Evolutionary conservation across 345 rosid genomes (phyloP).

Genomic region (Dipteronia sinensis): DNA sequence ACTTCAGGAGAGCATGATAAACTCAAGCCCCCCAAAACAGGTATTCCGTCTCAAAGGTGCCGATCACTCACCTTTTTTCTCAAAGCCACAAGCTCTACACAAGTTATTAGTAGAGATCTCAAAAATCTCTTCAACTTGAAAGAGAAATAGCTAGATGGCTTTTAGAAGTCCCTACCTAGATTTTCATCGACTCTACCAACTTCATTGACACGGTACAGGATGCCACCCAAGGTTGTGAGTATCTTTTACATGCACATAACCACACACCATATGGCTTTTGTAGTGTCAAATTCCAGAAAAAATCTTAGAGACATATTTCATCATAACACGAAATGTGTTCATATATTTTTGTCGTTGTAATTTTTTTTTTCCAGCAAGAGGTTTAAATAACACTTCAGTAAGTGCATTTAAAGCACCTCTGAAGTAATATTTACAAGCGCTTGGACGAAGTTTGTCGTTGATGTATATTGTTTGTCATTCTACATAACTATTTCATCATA

Average conservation of each 20-base stretch:
- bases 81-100: slow-evolving; percentile 98
- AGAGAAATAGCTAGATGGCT: slow-evolving; percentile 3
- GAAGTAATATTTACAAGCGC: background rate
- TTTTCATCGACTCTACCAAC: background rate
- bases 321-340: slow-evolving; percentile 14
- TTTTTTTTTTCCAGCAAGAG: background rate
- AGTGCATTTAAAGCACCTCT: background rate
- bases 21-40: slow-evolving; percentile 73
- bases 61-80: slow-evolving; percentile 98
- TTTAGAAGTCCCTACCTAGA: background rate
- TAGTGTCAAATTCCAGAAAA: slow-evolving; percentile 3
- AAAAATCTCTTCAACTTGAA: slow-evolving; percentile 40
- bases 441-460: background rate
- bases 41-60: slow-evolving; percentile 83
- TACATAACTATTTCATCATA: background rate
- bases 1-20: slow-evolving; percentile 78
- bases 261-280: slow-evolving; percentile 1
- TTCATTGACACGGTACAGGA: background rate
- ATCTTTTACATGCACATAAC: slow-evolving; percentile 22
- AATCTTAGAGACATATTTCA: background rate
- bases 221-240: slow-evolving; percentile 15
- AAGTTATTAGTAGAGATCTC: slow-evolving; percentile 83
- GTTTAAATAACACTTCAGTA: slow-evolving; percentile 1
- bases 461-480: background rate
- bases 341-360: slow-evolving; percentile 1